A percentile compares a stretch with the other conserved stretches of the same genome.
phyloP scores from a whole-genome alignment of 2,329 filamentous ascomycete species.

The Cadophora luteo-olivacea region DNA sequence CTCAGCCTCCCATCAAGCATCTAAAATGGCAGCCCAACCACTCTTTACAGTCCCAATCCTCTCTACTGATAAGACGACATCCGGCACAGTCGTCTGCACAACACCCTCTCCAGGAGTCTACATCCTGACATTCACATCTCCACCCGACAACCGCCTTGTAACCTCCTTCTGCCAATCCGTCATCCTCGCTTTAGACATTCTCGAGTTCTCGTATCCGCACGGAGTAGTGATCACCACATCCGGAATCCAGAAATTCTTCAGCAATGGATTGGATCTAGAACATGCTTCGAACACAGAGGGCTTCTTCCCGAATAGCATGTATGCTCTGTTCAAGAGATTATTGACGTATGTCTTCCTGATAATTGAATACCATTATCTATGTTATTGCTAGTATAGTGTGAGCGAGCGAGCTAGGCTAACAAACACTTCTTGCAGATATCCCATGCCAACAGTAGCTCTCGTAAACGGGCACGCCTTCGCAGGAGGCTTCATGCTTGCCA shows the following conservation, averaged over 20 bases:
- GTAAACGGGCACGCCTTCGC: slow-evolving; percentile 84
- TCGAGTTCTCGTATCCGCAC: slow-evolving; percentile 68
- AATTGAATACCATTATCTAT: not conserved
- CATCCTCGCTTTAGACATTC: slow-evolving; percentile 74
- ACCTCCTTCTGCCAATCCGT: slow-evolving; percentile 71
- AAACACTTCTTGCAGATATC: slow-evolving; percentile 55
- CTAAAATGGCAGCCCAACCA: slow-evolving; percentile 34
- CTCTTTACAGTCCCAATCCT: slow-evolving; percentile 67
- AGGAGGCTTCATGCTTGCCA: slow-evolving; percentile 80
- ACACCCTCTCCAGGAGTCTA: slow-evolving; percentile 67
- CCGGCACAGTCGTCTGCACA: slow-evolving; percentile 68
- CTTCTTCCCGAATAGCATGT: slow-evolving; percentile 68
- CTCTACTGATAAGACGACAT: slow-evolving; percentile 47
- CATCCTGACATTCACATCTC: slow-evolving; percentile 73
- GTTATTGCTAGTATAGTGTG: not conserved
- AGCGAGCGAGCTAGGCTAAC: not conserved
- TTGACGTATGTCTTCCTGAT: slow-evolving; percentile 54
- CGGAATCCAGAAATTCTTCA: slow-evolving; percentile 79
- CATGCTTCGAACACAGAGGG: slow-evolving; percentile 65
- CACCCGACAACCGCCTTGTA: slow-evolving; percentile 79
- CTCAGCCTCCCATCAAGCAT: not conserved
- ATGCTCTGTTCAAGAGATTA: slow-evolving; percentile 68
- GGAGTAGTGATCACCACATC: slow-evolving; percentile 82
- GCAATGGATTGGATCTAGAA: slow-evolving; percentile 80
- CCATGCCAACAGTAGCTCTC: slow-evolving; percentile 83